phyloP scores from a whole-genome alignment of 2,329 filamentous ascomycete species.

The Exophiala sp. region DNA sequence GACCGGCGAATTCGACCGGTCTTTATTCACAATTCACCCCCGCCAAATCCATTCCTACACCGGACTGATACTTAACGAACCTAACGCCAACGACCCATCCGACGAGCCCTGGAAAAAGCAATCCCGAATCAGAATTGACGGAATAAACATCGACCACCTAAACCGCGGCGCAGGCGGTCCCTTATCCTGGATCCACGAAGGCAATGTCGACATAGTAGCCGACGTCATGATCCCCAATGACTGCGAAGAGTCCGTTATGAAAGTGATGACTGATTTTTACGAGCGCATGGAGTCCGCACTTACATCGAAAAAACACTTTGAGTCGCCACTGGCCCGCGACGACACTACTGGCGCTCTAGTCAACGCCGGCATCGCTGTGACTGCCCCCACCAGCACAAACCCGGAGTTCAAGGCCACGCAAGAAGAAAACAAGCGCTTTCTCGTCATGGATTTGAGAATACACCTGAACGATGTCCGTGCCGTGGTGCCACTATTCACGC shows the following conservation, averaged over 20 bases:
- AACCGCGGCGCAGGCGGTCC: slow-evolving; percentile 90
- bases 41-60: slow-evolving; percentile 80
- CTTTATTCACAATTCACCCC: slow-evolving; percentile 94
- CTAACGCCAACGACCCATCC: slow-evolving; percentile 41
- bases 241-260: slow-evolving; percentile 80
- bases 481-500: slow-evolving; percentile 86
- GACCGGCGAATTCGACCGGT: slow-evolving; percentile 92
- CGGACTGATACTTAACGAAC: slow-evolving; percentile 58
- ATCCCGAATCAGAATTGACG: slow-evolving; percentile 86
- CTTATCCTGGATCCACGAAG: slow-evolving; percentile 97
- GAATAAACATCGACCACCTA: slow-evolving; percentile 89
- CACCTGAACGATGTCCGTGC: slow-evolving; percentile 94
- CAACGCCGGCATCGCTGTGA: slow-evolving; percentile 19
- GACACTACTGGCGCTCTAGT: slow-evolving; percentile 1
- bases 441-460: slow-evolving; percentile 92
- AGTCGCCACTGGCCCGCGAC: background rate
- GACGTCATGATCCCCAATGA: slow-evolving; percentile 94
- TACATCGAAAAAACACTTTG: slow-evolving; percentile 21
- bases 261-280: slow-evolving; percentile 96
- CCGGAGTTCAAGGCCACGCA: slow-evolving; percentile 6
- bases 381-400: background rate
- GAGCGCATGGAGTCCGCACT: slow-evolving; percentile 77
- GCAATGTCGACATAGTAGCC: slow-evolving; percentile 92
- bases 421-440: slow-evolving; percentile 67
- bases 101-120: slow-evolving; percentile 90